Evolutionary conservation across 2,329 filamentous ascomycete genomes (phyloP).

Genomic region (Hypoxylon sp.): DNA sequence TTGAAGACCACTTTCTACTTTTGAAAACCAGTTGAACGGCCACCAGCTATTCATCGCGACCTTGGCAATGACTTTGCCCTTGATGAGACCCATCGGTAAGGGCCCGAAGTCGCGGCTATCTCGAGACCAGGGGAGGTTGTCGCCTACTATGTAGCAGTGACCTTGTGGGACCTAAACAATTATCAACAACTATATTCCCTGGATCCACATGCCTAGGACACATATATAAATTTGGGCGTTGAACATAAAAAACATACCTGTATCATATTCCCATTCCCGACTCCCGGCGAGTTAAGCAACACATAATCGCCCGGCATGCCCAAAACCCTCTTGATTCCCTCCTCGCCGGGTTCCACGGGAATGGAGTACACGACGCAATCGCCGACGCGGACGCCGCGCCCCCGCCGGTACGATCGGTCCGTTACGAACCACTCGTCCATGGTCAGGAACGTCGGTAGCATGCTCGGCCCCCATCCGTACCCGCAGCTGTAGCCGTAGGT

Average conservation of each 20-base stretch:
- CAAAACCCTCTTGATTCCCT: constrained; percentile 84
- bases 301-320: constrained; percentile 85
- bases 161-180: constrained; percentile 83
- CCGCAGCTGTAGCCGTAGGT: constrained; percentile 75
- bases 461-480: constrained; percentile 80
- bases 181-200: not conserved
- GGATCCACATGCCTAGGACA: not conserved
- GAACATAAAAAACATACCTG: constrained; percentile 65
- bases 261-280: constrained; percentile 69
- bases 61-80: constrained; percentile 82
- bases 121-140: constrained; percentile 86
- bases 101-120: constrained; percentile 92
- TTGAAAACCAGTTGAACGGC: constrained; percentile 66
- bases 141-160: constrained; percentile 92
- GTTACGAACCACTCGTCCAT: constrained; percentile 78
- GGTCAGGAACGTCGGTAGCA: constrained; percentile 86
- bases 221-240: not conserved
- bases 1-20: constrained; percentile 62
- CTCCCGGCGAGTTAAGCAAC: constrained; percentile 72
- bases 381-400: constrained; percentile 78
- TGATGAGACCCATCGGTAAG: constrained; percentile 85
- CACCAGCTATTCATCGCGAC: constrained; percentile 56
- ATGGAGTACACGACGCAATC: constrained; percentile 86
- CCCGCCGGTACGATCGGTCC: constrained; percentile 76
- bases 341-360: constrained; percentile 73